These are phyloP conservation scores for Microbotryum silenes-acaulis DNA, from an alignment of 1,284 basidiomycete species.

Conservation along the genomic window DNA sequence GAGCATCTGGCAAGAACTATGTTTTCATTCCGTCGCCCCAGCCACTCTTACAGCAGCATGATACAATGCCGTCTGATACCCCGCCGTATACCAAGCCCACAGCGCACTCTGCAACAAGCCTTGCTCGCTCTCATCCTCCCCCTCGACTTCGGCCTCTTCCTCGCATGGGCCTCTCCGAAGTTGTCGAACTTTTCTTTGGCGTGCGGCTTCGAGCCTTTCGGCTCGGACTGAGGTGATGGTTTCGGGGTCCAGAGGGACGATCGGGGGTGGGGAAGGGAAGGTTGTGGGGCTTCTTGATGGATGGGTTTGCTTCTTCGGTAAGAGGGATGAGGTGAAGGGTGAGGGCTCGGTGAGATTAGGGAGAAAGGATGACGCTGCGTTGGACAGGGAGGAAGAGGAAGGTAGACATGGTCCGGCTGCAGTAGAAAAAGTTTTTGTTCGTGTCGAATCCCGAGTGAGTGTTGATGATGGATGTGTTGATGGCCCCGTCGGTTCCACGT, in stretches of 20 bases:
- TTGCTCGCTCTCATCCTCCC: neutral
- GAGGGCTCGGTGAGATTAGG: neutral
- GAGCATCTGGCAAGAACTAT: neutral
- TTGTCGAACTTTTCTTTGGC: too few species aligned
- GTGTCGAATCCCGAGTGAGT: too few species aligned
- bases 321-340: neutral
- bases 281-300: neutral
- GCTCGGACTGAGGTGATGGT: too few species aligned
- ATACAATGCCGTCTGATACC: constrained; percentile 28
- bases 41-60: constrained; percentile 25
- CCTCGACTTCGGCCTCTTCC: neutral
- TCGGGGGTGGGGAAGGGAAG: constrained; percentile 16
- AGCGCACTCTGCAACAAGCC: constrained; percentile 17
- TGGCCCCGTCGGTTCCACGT: neutral
- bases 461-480: neutral
- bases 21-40: neutral
- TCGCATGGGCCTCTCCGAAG: constrained; percentile 1
- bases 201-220: too few species aligned
- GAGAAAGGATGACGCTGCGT: neutral
- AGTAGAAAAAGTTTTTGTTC: neutral
- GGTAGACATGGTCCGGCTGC: neutral
- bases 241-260: constrained; percentile 6
- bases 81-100: constrained; percentile 29
- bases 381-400: neutral
- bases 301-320: constrained; percentile 1